Conservation (phyloP, 208 protist genomes). For the Trypanosoma vivax region DNA sequence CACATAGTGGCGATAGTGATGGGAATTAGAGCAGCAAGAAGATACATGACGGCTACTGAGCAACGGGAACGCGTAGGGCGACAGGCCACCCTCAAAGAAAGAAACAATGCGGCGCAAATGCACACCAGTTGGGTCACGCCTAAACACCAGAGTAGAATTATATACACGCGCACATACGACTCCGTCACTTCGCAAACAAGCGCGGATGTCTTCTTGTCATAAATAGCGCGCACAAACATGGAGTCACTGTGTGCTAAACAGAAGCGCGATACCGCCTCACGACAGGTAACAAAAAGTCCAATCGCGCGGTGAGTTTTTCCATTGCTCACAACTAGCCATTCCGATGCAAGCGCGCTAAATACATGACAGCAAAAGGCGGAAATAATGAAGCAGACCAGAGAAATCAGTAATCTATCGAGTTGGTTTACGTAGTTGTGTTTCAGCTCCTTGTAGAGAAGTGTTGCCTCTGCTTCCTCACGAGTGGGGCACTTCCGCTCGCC, state of each 20-base stretch:
- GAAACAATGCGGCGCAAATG: constrained; percentile 21
- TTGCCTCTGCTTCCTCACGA: constrained; percentile 32
- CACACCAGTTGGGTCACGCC: constrained; percentile 36
- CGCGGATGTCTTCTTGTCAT: constrained; percentile 27
- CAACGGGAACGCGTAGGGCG: constrained; percentile 50
- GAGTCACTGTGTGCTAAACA: constrained; percentile 26
- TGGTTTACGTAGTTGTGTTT: constrained; percentile 73
- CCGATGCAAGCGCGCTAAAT: constrained; percentile 41
- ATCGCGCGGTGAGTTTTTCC: constrained; percentile 21
- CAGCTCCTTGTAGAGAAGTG: constrained; percentile 70
- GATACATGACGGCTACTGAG: constrained; percentile 22
- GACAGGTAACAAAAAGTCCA: constrained; percentile 55
- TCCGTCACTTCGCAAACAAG: too few relatives aligned
- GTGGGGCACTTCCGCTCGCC: constrained; percentile 20
- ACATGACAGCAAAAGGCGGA: constrained; percentile 34
- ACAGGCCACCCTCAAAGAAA: constrained; percentile 22
- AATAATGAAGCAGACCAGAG: constrained; percentile 39
- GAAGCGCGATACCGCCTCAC: constrained; percentile 15
- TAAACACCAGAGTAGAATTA: constrained; percentile 43
- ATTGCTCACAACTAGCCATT: constrained; percentile 41
- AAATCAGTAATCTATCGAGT: constrained; percentile 46
- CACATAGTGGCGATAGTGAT: constrained; percentile 36
- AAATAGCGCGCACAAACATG: constrained; percentile 17
- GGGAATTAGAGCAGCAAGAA: constrained; percentile 21
- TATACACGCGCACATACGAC: too few relatives aligned